Conservation (phyloP, 192 early-diverging fungal genomes). For the Linderina pennispora region DNA sequence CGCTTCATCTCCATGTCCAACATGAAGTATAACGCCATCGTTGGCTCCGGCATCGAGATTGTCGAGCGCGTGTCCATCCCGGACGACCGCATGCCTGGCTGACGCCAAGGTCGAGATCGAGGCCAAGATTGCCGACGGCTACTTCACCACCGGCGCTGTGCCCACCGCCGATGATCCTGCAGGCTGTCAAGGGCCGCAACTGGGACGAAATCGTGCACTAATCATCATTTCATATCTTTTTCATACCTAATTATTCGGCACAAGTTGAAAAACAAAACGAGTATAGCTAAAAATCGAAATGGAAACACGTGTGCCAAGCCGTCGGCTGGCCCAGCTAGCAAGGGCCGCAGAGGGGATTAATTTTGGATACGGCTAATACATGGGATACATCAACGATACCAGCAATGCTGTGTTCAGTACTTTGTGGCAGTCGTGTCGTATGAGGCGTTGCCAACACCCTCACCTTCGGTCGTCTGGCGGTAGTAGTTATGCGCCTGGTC, state of each 20-base stretch:
- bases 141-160: slow-evolving; percentile 70
- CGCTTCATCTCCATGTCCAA: slow-evolving; percentile 83
- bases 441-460: neutral
- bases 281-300: neutral
- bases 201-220: slow-evolving; percentile 64
- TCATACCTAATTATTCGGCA: neutral
- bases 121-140: slow-evolving; percentile 94
- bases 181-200: slow-evolving; percentile 71
- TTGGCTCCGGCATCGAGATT: slow-evolving; percentile 81
- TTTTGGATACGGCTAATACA: too few species aligned
- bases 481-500: neutral
- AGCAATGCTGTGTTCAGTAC: too few species aligned
- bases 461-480: neutral
- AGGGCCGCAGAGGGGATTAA: too few species aligned
- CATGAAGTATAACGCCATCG: slow-evolving; percentile 93
- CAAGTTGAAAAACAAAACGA: neutral
- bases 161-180: slow-evolving; percentile 54
- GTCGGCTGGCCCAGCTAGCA: too few species aligned
- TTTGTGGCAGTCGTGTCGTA: neutral
- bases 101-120: slow-evolving; percentile 94
- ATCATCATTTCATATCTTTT: neutral
- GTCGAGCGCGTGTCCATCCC: slow-evolving; percentile 85
- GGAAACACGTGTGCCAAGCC: too few species aligned
- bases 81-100: slow-evolving; percentile 77
- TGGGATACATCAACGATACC: too few species aligned